phyloP scores from a whole-genome alignment of 2,329 filamentous ascomycete species.

The Fusarium oligoseptatum region DNA sequence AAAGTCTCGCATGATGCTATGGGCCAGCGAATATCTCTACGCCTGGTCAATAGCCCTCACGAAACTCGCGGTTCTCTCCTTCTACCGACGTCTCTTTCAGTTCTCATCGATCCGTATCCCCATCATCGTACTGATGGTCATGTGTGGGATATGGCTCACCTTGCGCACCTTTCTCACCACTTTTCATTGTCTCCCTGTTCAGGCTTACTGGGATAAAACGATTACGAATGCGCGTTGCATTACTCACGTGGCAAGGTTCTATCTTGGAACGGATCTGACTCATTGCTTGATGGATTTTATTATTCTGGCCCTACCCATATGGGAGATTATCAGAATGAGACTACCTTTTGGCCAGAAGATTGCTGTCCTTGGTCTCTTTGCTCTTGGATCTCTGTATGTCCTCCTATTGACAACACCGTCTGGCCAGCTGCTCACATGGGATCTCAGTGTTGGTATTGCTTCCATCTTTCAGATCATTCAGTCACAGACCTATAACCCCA shows the following conservation, averaged over 20 bases:
- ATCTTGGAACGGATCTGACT: conserved; percentile 30
- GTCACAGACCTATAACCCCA: conserved; percentile 17
- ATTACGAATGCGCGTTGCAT: conserved; percentile 17
- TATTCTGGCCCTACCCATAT: conserved; percentile 27
- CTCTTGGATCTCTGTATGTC: conserved; percentile 27
- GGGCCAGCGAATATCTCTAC: conserved; percentile 38
- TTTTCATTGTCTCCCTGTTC: conserved; percentile 34
- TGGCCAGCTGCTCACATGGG: neutral
- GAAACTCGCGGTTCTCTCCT: conserved; percentile 47
- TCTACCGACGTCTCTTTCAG: conserved; percentile 49
- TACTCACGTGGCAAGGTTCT: conserved; percentile 17
- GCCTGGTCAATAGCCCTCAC: conserved; percentile 45
- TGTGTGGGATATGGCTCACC: conserved; percentile 45
- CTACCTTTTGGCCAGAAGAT: conserved; percentile 30
- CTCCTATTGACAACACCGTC: fast-evolving
- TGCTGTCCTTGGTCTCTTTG: conserved; percentile 31
- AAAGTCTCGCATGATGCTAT: conserved; percentile 32
- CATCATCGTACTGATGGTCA: conserved; percentile 43
- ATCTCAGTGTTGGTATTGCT: conserved; percentile 22
- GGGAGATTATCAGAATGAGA: conserved; percentile 23
- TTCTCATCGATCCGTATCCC: conserved; percentile 45
- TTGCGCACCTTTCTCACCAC: conserved; percentile 40
- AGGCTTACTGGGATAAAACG: conserved; percentile 35
- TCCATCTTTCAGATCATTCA: conserved; percentile 34
- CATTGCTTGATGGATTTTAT: conserved; percentile 35